phyloP scores from a whole-genome alignment of 139 green algal genomes.

The Auxenochlorella pyrenoidosa region DNA sequence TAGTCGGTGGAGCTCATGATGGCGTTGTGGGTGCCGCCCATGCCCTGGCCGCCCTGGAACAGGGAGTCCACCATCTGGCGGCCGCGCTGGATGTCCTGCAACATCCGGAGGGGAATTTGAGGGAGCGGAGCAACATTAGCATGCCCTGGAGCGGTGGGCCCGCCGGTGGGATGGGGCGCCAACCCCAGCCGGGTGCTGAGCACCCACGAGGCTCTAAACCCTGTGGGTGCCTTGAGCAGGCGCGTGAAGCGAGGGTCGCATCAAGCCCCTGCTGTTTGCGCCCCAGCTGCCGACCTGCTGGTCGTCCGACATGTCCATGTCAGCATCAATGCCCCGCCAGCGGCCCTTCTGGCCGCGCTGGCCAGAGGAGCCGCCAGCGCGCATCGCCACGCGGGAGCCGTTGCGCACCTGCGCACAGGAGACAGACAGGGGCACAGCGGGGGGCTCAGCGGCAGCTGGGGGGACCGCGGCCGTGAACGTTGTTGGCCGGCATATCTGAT shows the following conservation, averaged over 20 bases:
- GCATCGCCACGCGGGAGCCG: slow-evolving; percentile 17
- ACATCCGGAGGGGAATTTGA: not conserved
- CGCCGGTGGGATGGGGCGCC: no score
- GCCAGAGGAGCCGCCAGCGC: not conserved
- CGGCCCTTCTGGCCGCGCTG: slow-evolving; percentile 70
- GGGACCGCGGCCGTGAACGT: no score
- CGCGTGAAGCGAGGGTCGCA: no score
- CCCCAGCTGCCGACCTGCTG: slow-evolving; percentile 56
- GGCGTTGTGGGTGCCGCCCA: slow-evolving; percentile 89
- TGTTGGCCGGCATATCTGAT: no score
- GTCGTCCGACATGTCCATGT: slow-evolving; percentile 92
- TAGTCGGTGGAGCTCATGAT: slow-evolving; percentile 92
- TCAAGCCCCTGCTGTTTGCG: no score
- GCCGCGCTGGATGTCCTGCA: slow-evolving; percentile 91
- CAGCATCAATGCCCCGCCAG: slow-evolving; percentile 90
- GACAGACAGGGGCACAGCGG: not conserved
- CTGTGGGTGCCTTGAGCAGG: no score
- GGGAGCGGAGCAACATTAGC: not conserved
- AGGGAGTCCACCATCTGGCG: slow-evolving; percentile 91
- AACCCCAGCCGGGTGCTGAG: no score
- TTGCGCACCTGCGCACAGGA: slow-evolving; percentile 29
- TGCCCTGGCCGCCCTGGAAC: slow-evolving; percentile 89
- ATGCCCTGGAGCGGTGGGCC: no score
- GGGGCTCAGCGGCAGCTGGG: not conserved
- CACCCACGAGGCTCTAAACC: no score